Evolutionary conservation across 2,329 filamentous ascomycete genomes (phyloP), one percentile per base, ranked within the genome.

Genomic region (Colletotrichum cuscutae): DNA sequence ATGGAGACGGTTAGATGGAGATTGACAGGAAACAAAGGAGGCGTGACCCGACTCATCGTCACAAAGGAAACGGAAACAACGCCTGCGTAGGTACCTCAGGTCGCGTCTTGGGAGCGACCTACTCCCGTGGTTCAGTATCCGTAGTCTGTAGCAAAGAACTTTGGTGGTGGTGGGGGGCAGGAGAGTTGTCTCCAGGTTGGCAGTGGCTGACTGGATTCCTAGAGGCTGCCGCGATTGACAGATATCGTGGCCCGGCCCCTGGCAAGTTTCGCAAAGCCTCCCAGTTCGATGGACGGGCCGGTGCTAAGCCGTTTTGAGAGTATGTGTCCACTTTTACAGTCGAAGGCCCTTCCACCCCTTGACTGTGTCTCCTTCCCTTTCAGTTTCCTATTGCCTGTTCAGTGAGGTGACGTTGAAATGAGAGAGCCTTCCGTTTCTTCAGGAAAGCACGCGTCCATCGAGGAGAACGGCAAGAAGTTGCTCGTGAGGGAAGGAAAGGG

Each of bases 21-120:
- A 59, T 57, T 28, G 22, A 61, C 68, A 67, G 66, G 57, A 71
- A 68, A 71, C 68, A 62, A 71, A 71, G 49, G 68, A 49, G 42
- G 19, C 19, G 42, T 42, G 49, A 28, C 67, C 67, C 67, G 60
- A 69, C 37, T 69, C 60, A 65, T 69, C 37, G 57, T 57, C 63
- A 67, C 30, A 53, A 30, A 53, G 52, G n/a, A n/a, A 63, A 63
- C 32, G 37, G 59, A 24, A 26, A 52, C 24, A 49, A 49, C 19
- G 42, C 19, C 42, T 49, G 19, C 42, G 42, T 8, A 49, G 32
- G 32, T 35, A 19, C 19, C 13, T 42, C 37, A 42, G 37, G 13
- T 49, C 19, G 7, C 42, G 42, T 49, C 42, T 49, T 49, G 42
- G 19, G 8, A n/a, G 15, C 19, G 42, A 42, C 11, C 32, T 35